These are phyloP conservation scores for Imleria badia DNA, from an alignment of 768 basidiomycete genomes.

Conservation along the genomic window DNA sequence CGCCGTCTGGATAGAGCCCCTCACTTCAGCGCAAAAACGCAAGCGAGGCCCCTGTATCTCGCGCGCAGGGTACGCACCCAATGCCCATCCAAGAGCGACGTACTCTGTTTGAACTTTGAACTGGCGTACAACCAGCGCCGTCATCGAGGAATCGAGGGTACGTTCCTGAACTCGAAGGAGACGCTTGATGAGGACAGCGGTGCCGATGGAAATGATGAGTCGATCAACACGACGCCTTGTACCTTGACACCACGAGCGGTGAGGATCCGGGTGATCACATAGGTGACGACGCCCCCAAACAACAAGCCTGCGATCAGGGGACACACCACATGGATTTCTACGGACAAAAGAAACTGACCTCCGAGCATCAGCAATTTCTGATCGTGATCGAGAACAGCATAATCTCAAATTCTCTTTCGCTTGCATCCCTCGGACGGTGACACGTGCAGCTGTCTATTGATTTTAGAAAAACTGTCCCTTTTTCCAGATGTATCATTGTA, in stretches of 20 bases:
- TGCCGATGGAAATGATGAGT: slow-evolving; percentile 57
- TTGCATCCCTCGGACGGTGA: no score
- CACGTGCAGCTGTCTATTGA: no score
- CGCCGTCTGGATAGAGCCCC: slow-evolving; percentile 37
- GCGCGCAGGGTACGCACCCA: slow-evolving; percentile 34
- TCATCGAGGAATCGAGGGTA: slow-evolving; percentile 31
- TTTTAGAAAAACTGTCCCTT: no score
- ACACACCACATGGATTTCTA: not conserved
- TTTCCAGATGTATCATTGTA: no score
- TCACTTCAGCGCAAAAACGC: slow-evolving; percentile 55
- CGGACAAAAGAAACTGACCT: slow-evolving; percentile 40
- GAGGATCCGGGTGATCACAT: slow-evolving; percentile 58
- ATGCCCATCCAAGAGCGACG: slow-evolving; percentile 49
- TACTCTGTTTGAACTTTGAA: slow-evolving; percentile 51
- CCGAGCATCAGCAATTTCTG: slow-evolving; percentile 65
- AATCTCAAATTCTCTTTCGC: no score
- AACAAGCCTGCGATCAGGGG: not conserved
- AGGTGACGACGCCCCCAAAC: slow-evolving; percentile 43
- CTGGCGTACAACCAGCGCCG: slow-evolving; percentile 43
- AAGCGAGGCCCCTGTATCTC: slow-evolving; percentile 34
- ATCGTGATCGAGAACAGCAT: no score
- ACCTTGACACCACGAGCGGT: slow-evolving; percentile 39
- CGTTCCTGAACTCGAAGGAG: slow-evolving; percentile 37
- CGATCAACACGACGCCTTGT: slow-evolving; percentile 63
- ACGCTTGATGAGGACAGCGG: slow-evolving; percentile 49